Evolutionary conservation across 179 eudicot species (phyloP), one percentile per base, ranked within the genome.

Genomic region (Silene coronaria): DNA sequence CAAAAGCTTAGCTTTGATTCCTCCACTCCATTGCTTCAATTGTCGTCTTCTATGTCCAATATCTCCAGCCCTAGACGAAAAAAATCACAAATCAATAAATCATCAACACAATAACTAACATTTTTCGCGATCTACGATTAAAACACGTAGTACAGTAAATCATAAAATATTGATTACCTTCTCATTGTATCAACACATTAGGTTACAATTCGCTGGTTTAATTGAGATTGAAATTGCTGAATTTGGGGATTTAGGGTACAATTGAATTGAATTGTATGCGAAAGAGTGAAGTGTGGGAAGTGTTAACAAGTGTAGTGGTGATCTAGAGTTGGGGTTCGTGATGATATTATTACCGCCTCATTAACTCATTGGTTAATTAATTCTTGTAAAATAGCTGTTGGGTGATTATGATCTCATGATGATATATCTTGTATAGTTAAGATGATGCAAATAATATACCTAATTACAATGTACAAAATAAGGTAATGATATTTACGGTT

Each of bases 11-110:
- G 89, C 87, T 81, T 78, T 87, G 23, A 85, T 82, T 55, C 82
- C 81, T 72, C 87, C 84, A 17, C 85, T 82, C 71, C 85, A 82
- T 75, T 86, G 90, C 87, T 82, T 86, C 75, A 84, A 78, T 71
- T 81, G 81, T 0, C 86, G 88, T 73, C 85, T 73, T 70, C 85
- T 76, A 67, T 65, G 85, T 16, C 71, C 77, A 79, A 76, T 78
- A n/a, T 82, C 82, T 67, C 78, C 83, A n/a, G 61, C 48, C 78
- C 83, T 81, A 58, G 11, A 38, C 48, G 38, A 58, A 17, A 7
- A 21, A 0, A 12, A 32, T n/a, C n/a, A n/a, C 7, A 17, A 36
- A 69, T 11, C 16, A 17, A 17, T 2, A 26, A 16, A 14, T 30
- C 61, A 67, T 22, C 48, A 53, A 46, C 65, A 23, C 11, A 62